Conservation (phyloP, 2,329 filamentous ascomycete genomes). For the Podosphaera aphanis region DNA sequence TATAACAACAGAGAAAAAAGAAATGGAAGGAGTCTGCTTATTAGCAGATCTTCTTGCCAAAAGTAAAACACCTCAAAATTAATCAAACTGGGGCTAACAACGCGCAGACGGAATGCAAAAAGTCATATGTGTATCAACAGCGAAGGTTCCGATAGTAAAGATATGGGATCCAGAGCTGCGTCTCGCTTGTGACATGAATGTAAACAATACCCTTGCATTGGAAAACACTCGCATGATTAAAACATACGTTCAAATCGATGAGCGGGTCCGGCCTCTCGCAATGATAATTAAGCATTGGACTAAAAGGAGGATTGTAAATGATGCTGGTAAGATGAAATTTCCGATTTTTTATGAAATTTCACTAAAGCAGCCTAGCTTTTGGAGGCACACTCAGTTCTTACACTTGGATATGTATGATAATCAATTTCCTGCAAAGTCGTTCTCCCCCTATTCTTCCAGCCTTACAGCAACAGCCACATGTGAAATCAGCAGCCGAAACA, state of each 20-base stretch:
- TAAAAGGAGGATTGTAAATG: slow-evolving; percentile 73
- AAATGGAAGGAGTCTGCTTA: slow-evolving; percentile 71
- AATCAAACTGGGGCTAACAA: slow-evolving; percentile 16
- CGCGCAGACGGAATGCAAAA: slow-evolving; percentile 75
- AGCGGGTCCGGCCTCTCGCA: slow-evolving; percentile 69
- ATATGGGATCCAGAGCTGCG: slow-evolving; percentile 88
- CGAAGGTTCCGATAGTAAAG: slow-evolving; percentile 96
- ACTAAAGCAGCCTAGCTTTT: slow-evolving; percentile 33
- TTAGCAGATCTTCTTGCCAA: slow-evolving; percentile 68
- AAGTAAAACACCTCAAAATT: slow-evolving; percentile 31
- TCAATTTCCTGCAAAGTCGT: slow-evolving; percentile 82
- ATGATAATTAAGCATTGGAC: slow-evolving; percentile 99
- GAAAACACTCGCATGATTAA: slow-evolving; percentile 97
- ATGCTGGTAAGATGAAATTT: slow-evolving; percentile 48
- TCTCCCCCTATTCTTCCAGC: slow-evolving; percentile 65
- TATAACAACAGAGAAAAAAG: slow-evolving; percentile 76
- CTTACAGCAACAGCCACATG: slow-evolving; percentile 50
- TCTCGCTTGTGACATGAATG: slow-evolving; percentile 90
- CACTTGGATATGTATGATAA: slow-evolving; percentile 96
- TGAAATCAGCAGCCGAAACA: slow-evolving; percentile 35
- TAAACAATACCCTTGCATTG: slow-evolving; percentile 85
- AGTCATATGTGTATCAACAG: slow-evolving; percentile 80
- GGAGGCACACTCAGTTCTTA: slow-evolving; percentile 93
- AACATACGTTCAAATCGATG: slow-evolving; percentile 84
- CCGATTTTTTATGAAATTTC: not conserved